phyloP scores from a whole-genome alignment of 768 basidiomycete genomes.

The Lanmaoa rubissima region DNA sequence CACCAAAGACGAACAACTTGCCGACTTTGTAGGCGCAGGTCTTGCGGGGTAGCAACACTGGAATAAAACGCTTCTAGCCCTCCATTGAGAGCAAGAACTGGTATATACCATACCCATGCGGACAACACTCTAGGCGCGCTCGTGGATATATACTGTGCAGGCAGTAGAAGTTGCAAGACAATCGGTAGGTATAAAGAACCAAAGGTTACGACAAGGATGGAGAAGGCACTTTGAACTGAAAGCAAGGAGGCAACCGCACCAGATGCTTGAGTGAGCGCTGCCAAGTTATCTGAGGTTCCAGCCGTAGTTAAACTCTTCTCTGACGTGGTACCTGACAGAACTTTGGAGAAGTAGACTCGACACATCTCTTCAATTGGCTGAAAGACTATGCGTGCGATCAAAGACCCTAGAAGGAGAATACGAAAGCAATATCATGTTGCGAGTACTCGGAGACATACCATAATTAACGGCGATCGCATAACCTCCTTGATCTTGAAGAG shows the following conservation, averaged over 20 bases:
- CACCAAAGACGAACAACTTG: constrained; percentile 24
- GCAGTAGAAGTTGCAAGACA: constrained; percentile 67
- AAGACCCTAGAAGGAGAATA: constrained; percentile 59
- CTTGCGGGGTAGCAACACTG: constrained; percentile 64
- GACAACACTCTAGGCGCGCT: constrained; percentile 77
- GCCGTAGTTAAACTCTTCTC: constrained; percentile 1
- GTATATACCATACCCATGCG: constrained; percentile 87
- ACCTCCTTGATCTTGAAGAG: constrained; percentile 85
- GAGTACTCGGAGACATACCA: constrained; percentile 47
- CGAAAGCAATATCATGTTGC: background rate
- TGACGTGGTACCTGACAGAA: constrained; percentile 35
- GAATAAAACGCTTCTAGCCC: constrained; percentile 89
- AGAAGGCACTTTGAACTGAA: constrained; percentile 61
- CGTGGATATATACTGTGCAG: constrained; percentile 63
- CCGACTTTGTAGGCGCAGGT: constrained; percentile 71
- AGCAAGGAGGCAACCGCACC: constrained; percentile 57
- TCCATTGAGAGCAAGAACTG: constrained; percentile 87
- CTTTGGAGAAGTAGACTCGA: constrained; percentile 83
- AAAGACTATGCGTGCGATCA: constrained; percentile 88
- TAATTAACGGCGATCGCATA: constrained; percentile 97
- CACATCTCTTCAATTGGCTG: constrained; percentile 95
- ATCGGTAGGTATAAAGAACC: constrained; percentile 73
- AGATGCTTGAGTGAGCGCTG: constrained; percentile 41
- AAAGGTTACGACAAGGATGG: constrained; percentile 71
- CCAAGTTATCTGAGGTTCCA: background rate